Evolutionary conservation across 2,329 filamentous ascomycete species (phyloP).

Genomic region (Pseudocercospora cruenta): DNA sequence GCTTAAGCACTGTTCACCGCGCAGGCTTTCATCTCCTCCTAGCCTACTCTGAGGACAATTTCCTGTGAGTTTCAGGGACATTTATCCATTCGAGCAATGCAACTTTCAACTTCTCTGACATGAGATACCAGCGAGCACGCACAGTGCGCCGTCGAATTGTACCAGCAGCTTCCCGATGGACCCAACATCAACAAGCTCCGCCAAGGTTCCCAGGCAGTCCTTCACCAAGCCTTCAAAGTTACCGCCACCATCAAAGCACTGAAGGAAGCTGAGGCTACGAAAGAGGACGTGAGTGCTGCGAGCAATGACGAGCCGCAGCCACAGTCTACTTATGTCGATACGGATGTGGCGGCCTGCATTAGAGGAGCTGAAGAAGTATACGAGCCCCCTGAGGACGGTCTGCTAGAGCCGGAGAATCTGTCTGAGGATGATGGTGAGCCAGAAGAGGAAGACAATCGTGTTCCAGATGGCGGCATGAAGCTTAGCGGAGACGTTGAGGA

Average conservation of each 20-base stretch:
- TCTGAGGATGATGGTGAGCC: no score
- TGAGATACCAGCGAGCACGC: not conserved
- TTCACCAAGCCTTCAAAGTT: not conserved
- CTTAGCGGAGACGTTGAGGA: no score
- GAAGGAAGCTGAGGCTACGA: not conserved
- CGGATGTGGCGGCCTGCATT: no score
- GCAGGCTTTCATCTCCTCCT: not conserved
- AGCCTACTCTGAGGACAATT: not conserved
- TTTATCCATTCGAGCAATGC: not conserved
- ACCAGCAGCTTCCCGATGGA: not conserved
- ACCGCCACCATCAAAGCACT: not conserved
- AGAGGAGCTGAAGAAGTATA: no score
- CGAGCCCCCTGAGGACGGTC: no score
- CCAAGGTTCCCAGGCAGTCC: not conserved
- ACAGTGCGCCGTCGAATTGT: not conserved
- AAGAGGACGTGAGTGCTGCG: not conserved
- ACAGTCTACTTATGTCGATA: no score
- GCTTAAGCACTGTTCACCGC: not conserved
- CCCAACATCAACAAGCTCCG: not conserved
- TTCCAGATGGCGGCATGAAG: no score
- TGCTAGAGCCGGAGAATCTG: no score
- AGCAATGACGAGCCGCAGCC: no score
- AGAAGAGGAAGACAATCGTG: no score
- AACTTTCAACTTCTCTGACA: no score
- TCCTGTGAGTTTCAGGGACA: not conserved